phyloP scores from a whole-genome alignment of 106 monocot species.

The Vanilla planifolia region DNA sequence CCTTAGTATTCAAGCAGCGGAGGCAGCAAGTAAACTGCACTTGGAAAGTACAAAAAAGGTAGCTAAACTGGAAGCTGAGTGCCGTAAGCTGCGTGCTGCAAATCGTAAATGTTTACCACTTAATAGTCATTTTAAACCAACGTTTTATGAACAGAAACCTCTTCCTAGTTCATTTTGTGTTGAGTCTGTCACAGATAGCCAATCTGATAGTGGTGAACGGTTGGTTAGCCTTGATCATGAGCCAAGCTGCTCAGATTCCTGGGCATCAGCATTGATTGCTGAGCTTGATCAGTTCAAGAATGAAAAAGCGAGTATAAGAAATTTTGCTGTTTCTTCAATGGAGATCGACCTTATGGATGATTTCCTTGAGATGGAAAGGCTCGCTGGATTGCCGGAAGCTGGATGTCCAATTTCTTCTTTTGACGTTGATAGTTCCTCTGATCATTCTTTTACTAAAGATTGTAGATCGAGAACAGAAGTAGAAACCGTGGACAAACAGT shows the following conservation, averaged over 20 bases:
- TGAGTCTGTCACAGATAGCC: slow-evolving; percentile 22
- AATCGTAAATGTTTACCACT: slow-evolving; percentile 13
- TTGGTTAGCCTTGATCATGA: slow-evolving; percentile 13
- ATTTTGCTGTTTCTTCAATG: neutral
- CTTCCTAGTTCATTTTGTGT: slow-evolving; percentile 1
- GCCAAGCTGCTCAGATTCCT: slow-evolving; percentile 16
- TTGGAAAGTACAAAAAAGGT: slow-evolving; percentile 52
- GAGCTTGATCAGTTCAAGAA: slow-evolving; percentile 34
- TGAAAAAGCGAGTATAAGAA: slow-evolving; percentile 18
- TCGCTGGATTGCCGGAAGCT: slow-evolving; percentile 25
- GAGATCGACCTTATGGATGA: slow-evolving; percentile 42
- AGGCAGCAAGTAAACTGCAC: slow-evolving; percentile 43
- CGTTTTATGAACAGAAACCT: slow-evolving; percentile 1
- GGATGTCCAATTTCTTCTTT: neutral
- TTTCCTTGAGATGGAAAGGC: slow-evolving; percentile 43
- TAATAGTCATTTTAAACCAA: neutral
- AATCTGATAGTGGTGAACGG: slow-evolving; percentile 10
- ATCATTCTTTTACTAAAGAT: neutral
- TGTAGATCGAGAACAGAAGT: slow-evolving; percentile 1
- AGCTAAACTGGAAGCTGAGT: slow-evolving; percentile 55
- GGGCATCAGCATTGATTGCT: slow-evolving; percentile 30
- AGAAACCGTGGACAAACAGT: neutral
- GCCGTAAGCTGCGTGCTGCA: slow-evolving; percentile 21
- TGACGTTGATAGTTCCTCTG: neutral
- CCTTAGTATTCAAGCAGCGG: slow-evolving; percentile 35